Percentiles rank a stretch among this genome's conserved stretches.
phyloP scores from a whole-genome alignment of 306 rosid genomes.

The Dryas drummondii region DNA sequence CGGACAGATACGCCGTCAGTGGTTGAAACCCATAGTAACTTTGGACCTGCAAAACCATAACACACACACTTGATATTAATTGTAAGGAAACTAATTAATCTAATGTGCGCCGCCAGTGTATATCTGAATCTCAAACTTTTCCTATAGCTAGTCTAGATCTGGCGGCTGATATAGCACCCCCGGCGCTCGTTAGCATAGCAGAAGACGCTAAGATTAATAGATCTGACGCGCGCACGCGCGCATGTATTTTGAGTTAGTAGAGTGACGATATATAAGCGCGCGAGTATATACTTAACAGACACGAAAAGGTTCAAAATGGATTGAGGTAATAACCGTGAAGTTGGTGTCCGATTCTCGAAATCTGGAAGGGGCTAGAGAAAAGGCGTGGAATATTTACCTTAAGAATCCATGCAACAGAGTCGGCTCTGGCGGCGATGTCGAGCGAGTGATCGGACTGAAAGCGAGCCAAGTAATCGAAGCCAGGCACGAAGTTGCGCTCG shows the following conservation, averaged over 20 bases:
- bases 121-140: no score
- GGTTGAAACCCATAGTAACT: conserved; percentile 75
- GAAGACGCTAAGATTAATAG: background rate
- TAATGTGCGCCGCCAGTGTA: background rate
- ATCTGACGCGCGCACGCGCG: background rate
- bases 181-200: background rate
- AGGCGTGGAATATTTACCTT: conserved; percentile 49
- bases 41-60: conserved; percentile 57
- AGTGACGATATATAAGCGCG: no score
- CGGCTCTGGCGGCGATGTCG: conserved; percentile 69
- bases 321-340: background rate
- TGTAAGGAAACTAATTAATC: background rate
- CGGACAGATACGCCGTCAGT: conserved; percentile 88
- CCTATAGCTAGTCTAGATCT: background rate
- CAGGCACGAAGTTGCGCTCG: conserved; percentile 77
- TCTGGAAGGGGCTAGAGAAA: background rate
- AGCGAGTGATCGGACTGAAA: conserved; percentile 52
- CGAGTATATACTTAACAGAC: no score
- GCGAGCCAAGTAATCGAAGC: conserved; percentile 63
- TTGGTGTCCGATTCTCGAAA: background rate
- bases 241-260: no score
- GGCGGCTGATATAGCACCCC: background rate
- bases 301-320: conserved; percentile 1
- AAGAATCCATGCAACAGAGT: conserved; percentile 95
- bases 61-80: background rate